These are phyloP conservation scores for Wickerhamiella spandovensis DNA, from an alignment of 805 yeast genomes.

Conservation along the genomic window DNA sequence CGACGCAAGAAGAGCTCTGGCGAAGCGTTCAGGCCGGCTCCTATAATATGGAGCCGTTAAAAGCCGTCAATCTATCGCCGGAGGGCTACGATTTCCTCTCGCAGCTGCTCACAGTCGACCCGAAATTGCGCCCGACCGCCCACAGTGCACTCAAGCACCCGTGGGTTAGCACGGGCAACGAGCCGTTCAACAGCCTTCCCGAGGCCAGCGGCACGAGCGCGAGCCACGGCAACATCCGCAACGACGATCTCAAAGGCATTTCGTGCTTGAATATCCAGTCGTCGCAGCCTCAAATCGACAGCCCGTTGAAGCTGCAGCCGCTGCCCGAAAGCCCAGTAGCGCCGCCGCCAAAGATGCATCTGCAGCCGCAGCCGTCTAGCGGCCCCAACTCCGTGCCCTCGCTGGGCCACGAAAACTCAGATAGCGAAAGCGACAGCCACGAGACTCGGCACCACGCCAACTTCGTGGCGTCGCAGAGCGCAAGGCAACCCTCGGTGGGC, in stretches of 20 bases:
- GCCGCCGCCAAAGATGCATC: not conserved
- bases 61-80: conserved; percentile 48
- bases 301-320: not conserved
- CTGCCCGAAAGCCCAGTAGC: not conserved
- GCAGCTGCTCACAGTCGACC: conserved; percentile 63
- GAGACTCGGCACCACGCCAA: conserved; percentile 11
- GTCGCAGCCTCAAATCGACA: not conserved
- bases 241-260: not conserved
- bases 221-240: not conserved
- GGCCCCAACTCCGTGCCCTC: not conserved
- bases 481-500: conserved; percentile 3
- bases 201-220: not conserved
- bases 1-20: conserved; percentile 76
- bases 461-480: conserved; percentile 8
- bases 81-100: conserved; percentile 63
- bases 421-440: conserved; percentile 13
- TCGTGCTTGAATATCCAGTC: not conserved
- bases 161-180: conserved; percentile 36
- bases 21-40: conserved; percentile 63
- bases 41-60: conserved; percentile 51
- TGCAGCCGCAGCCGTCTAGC: not conserved
- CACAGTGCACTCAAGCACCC: conserved; percentile 61
- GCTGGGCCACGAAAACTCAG: conserved; percentile 1
- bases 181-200: not conserved
- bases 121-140: conserved; percentile 59